These are phyloP conservation scores for Beauveria medogensis DNA, from an alignment of 2,329 filamentous ascomycete genomes.

Conservation along the genomic window DNA sequence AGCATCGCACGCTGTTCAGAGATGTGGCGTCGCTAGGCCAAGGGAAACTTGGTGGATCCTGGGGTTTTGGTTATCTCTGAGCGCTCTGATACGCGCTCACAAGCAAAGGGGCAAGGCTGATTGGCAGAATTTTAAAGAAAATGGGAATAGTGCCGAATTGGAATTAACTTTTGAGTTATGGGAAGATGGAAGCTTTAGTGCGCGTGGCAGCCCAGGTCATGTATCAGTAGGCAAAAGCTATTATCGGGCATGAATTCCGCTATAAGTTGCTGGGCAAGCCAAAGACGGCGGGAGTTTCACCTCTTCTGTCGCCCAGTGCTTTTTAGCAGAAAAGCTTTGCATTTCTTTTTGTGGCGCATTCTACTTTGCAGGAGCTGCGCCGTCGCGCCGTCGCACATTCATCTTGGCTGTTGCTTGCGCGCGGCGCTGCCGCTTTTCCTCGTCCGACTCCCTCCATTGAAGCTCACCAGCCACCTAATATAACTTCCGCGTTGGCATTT, in stretches of 20 bases:
- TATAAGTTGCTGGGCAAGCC: neutral
- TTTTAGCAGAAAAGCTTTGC: neutral
- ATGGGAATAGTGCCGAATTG: too few relatives aligned
- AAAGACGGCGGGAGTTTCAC: neutral
- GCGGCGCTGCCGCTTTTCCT: neutral
- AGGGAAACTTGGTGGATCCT: neutral
- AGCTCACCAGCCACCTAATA: too few relatives aligned
- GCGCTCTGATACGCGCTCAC: slow-evolving; percentile 7
- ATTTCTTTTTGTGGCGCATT: neutral
- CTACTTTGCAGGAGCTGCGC: too few relatives aligned
- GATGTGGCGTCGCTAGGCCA: neutral
- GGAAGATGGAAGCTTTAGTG: neutral
- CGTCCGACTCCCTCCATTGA: too few relatives aligned
- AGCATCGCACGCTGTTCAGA: neutral
- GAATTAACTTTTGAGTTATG: neutral
- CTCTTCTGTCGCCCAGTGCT: too few relatives aligned
- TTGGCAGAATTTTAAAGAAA: neutral
- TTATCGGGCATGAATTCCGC: neutral
- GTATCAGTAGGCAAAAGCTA: neutral
- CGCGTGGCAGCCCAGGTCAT: neutral
- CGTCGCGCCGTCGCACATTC: too few relatives aligned
- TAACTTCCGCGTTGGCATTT: too few relatives aligned
- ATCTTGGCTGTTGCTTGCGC: neutral
- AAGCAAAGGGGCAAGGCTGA: neutral
- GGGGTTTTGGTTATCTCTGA: slow-evolving; percentile 6